Conservation (phyloP, 495 filamentous ascomycete genomes). For the Xylaria acuta region DNA sequence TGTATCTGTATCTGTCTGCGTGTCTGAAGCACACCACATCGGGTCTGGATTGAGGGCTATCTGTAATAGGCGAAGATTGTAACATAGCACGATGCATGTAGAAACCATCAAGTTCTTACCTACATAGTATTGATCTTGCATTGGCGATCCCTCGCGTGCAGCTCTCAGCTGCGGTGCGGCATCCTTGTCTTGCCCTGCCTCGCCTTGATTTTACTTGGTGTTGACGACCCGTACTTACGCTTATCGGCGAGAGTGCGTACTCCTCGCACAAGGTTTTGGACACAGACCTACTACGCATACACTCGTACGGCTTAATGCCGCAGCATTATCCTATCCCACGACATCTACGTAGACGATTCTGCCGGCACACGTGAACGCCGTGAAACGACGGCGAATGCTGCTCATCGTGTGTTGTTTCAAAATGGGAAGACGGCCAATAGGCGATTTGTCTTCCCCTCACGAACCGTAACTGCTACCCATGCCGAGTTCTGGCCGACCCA, state of each 20-base stretch:
- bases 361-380: background rate
- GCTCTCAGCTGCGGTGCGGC: background rate
- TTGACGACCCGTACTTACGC: background rate
- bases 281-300: background rate
- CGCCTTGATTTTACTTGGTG: background rate
- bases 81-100: slow-evolving; percentile 17
- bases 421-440: slow-evolving; percentile 15
- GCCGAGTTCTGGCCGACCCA: background rate
- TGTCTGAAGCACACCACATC: background rate
- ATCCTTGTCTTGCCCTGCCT: slow-evolving; percentile 16
- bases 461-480: background rate
- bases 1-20: slow-evolving; percentile 17
- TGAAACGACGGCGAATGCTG: slow-evolving; percentile 20
- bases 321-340: background rate
- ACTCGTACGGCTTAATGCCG: background rate
- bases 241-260: too few species aligned
- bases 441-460: slow-evolving; percentile 1
- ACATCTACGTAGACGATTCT: background rate
- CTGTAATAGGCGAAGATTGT: slow-evolving; percentile 17
- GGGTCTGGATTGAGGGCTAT: slow-evolving; percentile 9
- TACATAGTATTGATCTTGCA: slow-evolving; percentile 22
- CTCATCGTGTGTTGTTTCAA: slow-evolving; percentile 23
- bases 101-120: background rate
- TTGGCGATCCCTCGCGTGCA: slow-evolving; percentile 24
- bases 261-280: background rate